Evolutionary conservation across 176 grass and related monocot species (phyloP).

Genomic region (Thinopyrum elongatum): DNA sequence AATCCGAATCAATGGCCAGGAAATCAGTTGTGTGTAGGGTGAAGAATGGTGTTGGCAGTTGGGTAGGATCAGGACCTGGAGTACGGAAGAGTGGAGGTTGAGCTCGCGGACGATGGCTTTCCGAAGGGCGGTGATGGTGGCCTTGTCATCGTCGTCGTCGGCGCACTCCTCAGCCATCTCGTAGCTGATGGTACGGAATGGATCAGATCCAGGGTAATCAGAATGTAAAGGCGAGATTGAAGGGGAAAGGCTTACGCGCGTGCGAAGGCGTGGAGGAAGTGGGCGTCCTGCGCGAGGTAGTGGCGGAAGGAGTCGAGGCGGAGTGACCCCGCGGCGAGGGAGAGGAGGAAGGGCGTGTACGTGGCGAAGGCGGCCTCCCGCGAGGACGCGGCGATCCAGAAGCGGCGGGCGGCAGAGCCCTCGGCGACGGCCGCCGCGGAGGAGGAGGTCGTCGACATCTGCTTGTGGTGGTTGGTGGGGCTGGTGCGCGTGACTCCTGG

Average conservation of each 20-base stretch:
- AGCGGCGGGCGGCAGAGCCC: slow-evolving; percentile 68
- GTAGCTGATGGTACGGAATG: slow-evolving; percentile 48
- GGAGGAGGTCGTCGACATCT: slow-evolving; percentile 35
- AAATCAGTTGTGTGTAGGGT: neutral
- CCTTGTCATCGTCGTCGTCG: slow-evolving; percentile 88
- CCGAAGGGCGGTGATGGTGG: slow-evolving; percentile 58
- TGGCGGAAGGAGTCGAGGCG: slow-evolving; percentile 64
- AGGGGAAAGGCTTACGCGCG: slow-evolving; percentile 56
- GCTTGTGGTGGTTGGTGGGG: neutral
- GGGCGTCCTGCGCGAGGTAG: slow-evolving; percentile 77
- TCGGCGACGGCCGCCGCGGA: slow-evolving; percentile 51
- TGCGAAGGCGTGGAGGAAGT: slow-evolving; percentile 84
- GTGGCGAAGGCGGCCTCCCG: slow-evolving; percentile 74
- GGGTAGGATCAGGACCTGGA: slow-evolving; percentile 35
- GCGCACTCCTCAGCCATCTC: slow-evolving; percentile 90
- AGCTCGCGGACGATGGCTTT: slow-evolving; percentile 60
- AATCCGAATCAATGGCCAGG: slow-evolving; percentile 6
- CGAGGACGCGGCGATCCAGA: slow-evolving; percentile 68
- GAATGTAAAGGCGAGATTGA: neutral
- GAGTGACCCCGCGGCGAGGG: slow-evolving; percentile 67
- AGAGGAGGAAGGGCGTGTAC: slow-evolving; percentile 81
- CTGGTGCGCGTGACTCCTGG: neutral
- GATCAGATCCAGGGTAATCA: slow-evolving; percentile 27
- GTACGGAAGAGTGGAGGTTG: slow-evolving; percentile 62
- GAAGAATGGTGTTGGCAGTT: slow-evolving; percentile 21